These are phyloP conservation scores for Solanum aculeatissimum DNA, from an alignment of 305 asterid species.

Conservation along the genomic window DNA sequence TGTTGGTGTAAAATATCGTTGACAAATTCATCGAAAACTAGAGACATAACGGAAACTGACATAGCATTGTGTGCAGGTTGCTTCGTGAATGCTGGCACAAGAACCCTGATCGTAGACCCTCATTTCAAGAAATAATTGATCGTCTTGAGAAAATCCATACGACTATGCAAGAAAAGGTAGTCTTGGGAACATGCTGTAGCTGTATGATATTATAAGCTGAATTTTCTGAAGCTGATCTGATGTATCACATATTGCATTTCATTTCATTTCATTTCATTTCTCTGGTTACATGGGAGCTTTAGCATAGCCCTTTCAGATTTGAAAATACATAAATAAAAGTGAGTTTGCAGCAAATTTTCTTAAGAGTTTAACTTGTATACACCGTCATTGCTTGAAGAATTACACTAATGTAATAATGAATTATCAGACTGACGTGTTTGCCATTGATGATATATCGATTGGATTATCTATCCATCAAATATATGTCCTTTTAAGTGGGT, in stretches of 20 bases:
- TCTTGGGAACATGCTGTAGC: constrained; percentile 19
- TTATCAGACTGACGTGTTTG: too few relatives aligned
- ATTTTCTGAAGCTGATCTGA: background rate
- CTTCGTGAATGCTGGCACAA: constrained; percentile 61
- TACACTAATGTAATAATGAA: background rate
- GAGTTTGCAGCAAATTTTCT: background rate
- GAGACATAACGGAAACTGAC: background rate
- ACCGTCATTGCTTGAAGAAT: background rate
- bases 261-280: background rate
- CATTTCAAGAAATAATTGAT: constrained; percentile 40
- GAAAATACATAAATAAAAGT: background rate
- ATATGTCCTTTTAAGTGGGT: too few relatives aligned
- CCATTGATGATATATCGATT: too few relatives aligned
- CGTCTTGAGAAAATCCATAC: constrained; percentile 39
- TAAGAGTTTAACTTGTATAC: background rate
- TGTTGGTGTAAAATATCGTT: background rate
- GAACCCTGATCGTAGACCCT: constrained; percentile 42
- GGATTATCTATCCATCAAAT: too few relatives aligned
- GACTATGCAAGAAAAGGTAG: constrained; percentile 10
- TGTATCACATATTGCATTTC: background rate
- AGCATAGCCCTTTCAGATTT: background rate
- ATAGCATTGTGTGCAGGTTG: constrained; percentile 26
- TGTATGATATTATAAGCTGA: constrained; percentile 25
- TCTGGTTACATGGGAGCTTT: background rate
- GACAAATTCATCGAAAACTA: background rate